A percentile compares a stretch with the other conserved stretches of the same genome.
phyloP scores from a whole-genome alignment of 768 basidiomycete species.

The Lactarius vividus region DNA sequence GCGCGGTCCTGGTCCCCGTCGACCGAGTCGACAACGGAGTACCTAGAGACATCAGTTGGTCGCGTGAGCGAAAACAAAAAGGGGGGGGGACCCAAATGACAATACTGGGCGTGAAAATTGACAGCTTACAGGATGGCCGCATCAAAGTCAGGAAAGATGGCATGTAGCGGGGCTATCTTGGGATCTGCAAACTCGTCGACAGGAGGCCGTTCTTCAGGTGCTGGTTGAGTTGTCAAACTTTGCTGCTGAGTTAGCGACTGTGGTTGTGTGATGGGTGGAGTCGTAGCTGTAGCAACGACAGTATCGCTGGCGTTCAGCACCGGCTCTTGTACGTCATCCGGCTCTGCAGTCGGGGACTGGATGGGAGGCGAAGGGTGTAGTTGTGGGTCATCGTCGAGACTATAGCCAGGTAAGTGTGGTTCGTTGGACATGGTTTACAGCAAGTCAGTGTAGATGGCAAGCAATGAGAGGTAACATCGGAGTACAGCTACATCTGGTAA shows the following conservation, averaged over 20 bases:
- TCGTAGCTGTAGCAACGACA: not conserved
- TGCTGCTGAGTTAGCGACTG: not conserved
- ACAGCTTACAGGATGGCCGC: conserved; percentile 22
- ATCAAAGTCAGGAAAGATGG: conserved; percentile 29
- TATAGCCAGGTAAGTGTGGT: conserved; percentile 14
- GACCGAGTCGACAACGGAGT: conserved; percentile 63
- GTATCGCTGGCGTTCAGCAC: not conserved
- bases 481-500: no score
- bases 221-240: not conserved
- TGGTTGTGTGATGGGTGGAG: not conserved
- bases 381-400: conserved; percentile 17
- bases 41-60: not conserved
- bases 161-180: conserved; percentile 25
- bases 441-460: not conserved
- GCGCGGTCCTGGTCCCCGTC: conserved; percentile 70
- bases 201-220: not conserved
- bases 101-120: not conserved
- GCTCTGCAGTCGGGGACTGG: not conserved
- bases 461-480: not conserved
- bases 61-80: not conserved
- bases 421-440: conserved; percentile 7
- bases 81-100: no score
- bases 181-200: conserved; percentile 27
- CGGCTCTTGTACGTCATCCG: not conserved
- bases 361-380: not conserved